These are phyloP conservation scores for Pinus albicaulis DNA, from an alignment of 75 land plant genomes.

Conservation along the genomic window DNA sequence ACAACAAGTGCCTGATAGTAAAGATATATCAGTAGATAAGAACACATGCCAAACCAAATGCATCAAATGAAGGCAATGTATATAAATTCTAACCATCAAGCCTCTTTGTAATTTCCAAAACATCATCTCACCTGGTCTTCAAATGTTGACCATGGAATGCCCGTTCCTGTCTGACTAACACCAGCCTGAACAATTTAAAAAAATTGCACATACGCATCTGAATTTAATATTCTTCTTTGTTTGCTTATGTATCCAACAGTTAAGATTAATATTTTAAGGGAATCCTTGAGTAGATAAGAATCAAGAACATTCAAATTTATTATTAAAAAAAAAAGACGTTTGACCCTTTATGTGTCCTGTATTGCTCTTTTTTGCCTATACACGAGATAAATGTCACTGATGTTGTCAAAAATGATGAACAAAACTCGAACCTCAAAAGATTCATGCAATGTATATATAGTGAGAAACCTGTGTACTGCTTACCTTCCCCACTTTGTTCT, in stretches of 20 bases:
- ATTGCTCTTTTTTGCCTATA: not conserved
- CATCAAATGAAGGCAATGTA: too few relatives aligned
- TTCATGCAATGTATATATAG: not conserved
- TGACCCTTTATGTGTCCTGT: not conserved
- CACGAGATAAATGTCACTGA: not conserved
- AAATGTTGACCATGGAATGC: slow-evolving; percentile 76
- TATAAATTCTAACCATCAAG: not conserved
- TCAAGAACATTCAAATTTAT: not conserved
- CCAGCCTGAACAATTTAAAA: slow-evolving; percentile 38
- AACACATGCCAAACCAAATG: not conserved
- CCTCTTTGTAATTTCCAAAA: not conserved
- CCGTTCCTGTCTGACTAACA: slow-evolving; percentile 55
- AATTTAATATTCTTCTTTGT: not conserved
- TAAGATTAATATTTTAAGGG: not conserved
- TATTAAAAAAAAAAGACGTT: too few relatives aligned
- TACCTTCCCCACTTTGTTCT: slow-evolving; percentile 66
- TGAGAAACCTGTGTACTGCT: slow-evolving; percentile 4
- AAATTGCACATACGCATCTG: slow-evolving; percentile 3
- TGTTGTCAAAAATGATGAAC: not conserved
- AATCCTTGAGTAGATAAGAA: not conserved
- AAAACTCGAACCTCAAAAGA: not conserved
- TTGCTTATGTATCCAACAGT: not conserved
- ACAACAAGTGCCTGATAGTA: slow-evolving; percentile 83
- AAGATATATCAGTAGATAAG: not conserved
- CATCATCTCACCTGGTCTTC: slow-evolving; percentile 80